A percentile compares a stretch with the other conserved stretches of the same genome.
Conservation (phyloP, 2,329 filamentous ascomycete species). For the Apiospora kogelbergensis region DNA sequence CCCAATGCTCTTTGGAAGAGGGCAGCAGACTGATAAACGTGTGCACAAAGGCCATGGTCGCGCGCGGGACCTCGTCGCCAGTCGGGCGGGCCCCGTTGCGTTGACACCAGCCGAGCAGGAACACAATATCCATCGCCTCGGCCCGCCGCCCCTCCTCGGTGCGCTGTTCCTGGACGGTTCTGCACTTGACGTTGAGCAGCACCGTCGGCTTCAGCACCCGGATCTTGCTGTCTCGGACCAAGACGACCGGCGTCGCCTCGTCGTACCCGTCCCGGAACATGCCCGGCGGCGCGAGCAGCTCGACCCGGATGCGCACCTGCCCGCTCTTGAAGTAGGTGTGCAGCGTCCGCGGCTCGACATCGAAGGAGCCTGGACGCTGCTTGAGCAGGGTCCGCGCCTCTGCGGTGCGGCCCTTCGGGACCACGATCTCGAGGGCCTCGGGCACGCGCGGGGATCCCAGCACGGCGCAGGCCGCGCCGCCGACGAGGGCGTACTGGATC, state of each 20-base stretch:
- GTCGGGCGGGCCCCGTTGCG: background rate
- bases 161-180: background rate
- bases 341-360: slow-evolving; percentile 3
- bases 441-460: slow-evolving; percentile 4
- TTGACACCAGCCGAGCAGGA: slow-evolving; percentile 10
- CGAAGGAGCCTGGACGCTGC: background rate
- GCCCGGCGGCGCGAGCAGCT: slow-evolving; percentile 11
- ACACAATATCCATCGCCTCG: slow-evolving; percentile 9
- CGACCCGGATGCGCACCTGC: background rate
- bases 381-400: slow-evolving; percentile 5
- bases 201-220: slow-evolving; percentile 8
- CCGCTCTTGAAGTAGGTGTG: slow-evolving; percentile 9
- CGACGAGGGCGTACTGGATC: slow-evolving; percentile 7
- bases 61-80: background rate
- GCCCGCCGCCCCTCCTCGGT: background rate
- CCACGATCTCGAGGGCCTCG: slow-evolving; percentile 11
- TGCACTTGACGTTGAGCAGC: slow-evolving; percentile 11
- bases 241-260: slow-evolving; percentile 2
- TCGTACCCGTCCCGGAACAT: slow-evolving; percentile 8
- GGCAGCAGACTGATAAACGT: background rate
- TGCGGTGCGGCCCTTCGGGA: slow-evolving; percentile 1
- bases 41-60: background rate
- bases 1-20: background rate
- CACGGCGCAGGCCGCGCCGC: slow-evolving; percentile 10
- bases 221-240: background rate